A percentile compares a stretch with the other conserved stretches of the same genome.
phyloP scores from a whole-genome alignment of 495 filamentous ascomycete species.

The Daldinia concentrica region DNA sequence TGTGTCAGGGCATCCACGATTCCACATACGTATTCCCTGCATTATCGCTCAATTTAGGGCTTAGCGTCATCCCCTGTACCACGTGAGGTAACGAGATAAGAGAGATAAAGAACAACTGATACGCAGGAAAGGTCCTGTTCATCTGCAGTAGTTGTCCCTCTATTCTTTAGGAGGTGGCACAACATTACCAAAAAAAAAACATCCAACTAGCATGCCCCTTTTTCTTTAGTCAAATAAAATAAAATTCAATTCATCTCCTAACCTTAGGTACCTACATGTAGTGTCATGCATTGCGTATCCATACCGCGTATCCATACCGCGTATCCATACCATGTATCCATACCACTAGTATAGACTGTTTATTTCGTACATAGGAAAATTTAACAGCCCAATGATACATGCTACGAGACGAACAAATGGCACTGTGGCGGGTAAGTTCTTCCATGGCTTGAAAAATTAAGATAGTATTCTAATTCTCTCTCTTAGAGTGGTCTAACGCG shows the following conservation, averaged over 20 bases:
- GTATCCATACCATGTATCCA: background rate
- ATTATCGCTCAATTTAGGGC: conserved; percentile 2
- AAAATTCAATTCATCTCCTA: background rate
- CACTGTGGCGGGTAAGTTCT: conserved; percentile 17
- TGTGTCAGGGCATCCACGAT: background rate
- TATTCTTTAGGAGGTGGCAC: too few species aligned
- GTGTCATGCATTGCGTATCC: background rate
- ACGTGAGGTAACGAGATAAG: background rate
- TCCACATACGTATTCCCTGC: conserved; percentile 3
- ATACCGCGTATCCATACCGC: background rate
- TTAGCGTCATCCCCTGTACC: background rate
- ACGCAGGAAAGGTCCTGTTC: background rate
- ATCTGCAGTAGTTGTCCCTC: too few species aligned
- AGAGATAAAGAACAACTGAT: background rate
- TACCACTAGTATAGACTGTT: background rate
- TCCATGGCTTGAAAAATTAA: background rate
- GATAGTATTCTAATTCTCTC: background rate
- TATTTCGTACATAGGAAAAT: background rate
- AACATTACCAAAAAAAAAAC: background rate
- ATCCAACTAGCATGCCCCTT: background rate
- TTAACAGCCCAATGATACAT: background rate
- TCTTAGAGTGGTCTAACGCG: conserved; percentile 20
- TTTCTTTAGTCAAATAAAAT: background rate
- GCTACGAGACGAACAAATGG: background rate
- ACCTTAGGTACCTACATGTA: too few species aligned